Base-by-base conservation (phyloP, 148 eudicot species). In the Euryodendron excelsum region DNA sequence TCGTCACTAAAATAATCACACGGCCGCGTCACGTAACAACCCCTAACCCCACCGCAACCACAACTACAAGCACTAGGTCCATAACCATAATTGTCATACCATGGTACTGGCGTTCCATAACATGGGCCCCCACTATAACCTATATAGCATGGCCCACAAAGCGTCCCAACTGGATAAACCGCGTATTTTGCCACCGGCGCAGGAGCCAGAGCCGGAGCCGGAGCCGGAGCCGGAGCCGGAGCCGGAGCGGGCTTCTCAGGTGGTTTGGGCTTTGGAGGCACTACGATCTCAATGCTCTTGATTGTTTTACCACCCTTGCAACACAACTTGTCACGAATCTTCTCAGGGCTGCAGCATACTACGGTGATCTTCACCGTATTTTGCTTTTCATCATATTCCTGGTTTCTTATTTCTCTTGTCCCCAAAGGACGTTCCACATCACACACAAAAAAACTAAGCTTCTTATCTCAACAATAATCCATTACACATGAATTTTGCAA, bases 331-430 rank as follows among this genome's bases (percentile, higher is more conserved):
- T 93, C 94, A 34, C 90, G 87, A 75, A 95, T 84, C 80, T 80
- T 89, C 78, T 95, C 99, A 0, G 99, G 99, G 80, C 84, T 89
- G 86, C 97, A 93, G 85, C 96, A 90, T 5, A 89, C 77, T 5
- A 95, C 97, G 0, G 82, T 90, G 86, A 95, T 93, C 21, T 55
- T 89, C 56, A 95, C 99, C 15, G 77, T 87, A 80, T 90, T 90
- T 8, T 84, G 64, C 86, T 95, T 91, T 74, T 91, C 93, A 76
- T 95, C 90, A 50, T 62, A 95, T 6, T 83, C 73, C 78, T 93
- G 99, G 82, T 86, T 83, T 81, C 89, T 89, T 64, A 95, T 89
- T 90, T 95, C 99, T 95, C 25, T 81, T 83, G 80, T 72, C 87
- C 80, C 53, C 81, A 83, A 79, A 76, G 14, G 58, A 5, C n/a